A percentile compares a stretch with the other conserved stretches of the same genome.
Conservation (phyloP, 768 basidiomycete species). For the Phaeotremella skinneri region DNA sequence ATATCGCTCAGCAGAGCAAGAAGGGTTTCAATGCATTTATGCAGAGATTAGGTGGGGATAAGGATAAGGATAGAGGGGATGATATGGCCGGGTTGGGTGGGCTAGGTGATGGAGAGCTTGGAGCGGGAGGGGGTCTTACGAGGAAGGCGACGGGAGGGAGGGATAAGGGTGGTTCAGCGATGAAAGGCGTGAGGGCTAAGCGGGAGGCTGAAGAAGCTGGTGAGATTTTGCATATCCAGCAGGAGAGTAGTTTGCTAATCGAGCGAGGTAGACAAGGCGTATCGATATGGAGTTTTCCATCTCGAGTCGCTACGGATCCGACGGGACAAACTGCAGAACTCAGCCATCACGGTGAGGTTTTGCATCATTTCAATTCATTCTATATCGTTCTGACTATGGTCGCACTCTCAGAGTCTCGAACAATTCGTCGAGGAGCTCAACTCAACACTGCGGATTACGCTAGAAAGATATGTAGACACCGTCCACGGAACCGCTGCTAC, state of each 20-base stretch:
- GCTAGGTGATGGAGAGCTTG: conserved; percentile 17
- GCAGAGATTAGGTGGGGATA: conserved; percentile 63
- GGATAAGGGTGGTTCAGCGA: conserved; percentile 55
- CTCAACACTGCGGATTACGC: conserved; percentile 61
- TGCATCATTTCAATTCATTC: too few species aligned
- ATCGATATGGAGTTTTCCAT: conserved; percentile 84
- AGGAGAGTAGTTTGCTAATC: conserved; percentile 7
- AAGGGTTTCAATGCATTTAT: conserved; percentile 81
- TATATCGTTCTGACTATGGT: conserved; percentile 4
- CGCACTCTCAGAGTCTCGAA: conserved; percentile 65
- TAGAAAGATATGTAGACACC: conserved; percentile 76
- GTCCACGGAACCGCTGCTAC: conserved; percentile 74
- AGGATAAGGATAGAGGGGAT: conserved; percentile 59
- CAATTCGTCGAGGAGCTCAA: conserved; percentile 73
- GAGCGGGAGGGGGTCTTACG: conserved; percentile 20
- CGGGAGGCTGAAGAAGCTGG: conserved; percentile 89
- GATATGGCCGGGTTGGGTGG: conserved; percentile 45
- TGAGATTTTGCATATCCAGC: conserved; percentile 40
- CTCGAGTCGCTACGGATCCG: conserved; percentile 83
- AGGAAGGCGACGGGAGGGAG: conserved; percentile 26
- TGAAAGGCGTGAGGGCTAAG: conserved; percentile 76
- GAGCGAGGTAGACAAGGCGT: conserved; percentile 71
- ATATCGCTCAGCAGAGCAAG: conserved; percentile 87
- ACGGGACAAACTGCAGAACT: conserved; percentile 75
- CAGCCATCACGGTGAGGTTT: conserved; percentile 74